A percentile compares a stretch with the other conserved stretches of the same genome.
phyloP scores from a whole-genome alignment of 805 yeast genomes.

The Cyberlindnera suaveolens region DNA sequence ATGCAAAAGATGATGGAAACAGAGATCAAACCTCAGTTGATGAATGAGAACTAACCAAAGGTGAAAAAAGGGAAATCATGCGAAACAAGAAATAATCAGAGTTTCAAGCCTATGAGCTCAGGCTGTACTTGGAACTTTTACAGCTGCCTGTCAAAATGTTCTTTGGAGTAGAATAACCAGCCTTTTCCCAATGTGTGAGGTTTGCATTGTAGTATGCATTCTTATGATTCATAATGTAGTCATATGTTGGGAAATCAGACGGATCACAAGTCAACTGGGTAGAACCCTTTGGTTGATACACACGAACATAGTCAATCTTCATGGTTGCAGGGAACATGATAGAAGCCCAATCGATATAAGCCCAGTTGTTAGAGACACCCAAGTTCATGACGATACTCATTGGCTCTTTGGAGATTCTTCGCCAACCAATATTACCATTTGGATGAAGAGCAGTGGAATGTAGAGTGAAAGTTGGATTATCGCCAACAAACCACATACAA shows the following conservation, averaged over 20 bases:
- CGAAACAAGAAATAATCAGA: background rate
- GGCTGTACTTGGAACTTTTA: slow-evolving; percentile 25
- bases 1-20: background rate
- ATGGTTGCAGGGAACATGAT: slow-evolving; percentile 72
- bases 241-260: slow-evolving; percentile 71
- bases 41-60: background rate
- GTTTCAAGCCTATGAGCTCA: background rate
- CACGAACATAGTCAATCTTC: slow-evolving; percentile 78
- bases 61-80: background rate
- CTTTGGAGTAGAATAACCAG: slow-evolving; percentile 69
- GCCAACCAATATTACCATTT: slow-evolving; percentile 83
- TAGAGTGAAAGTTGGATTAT: slow-evolving; percentile 66
- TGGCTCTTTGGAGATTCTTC: slow-evolving; percentile 83
- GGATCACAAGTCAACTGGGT: slow-evolving; percentile 81
- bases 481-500: slow-evolving; percentile 82
- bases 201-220: slow-evolving; percentile 67
- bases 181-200: slow-evolving; percentile 64
- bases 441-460: slow-evolving; percentile 76
- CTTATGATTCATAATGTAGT: slow-evolving; percentile 68
- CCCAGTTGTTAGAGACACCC: slow-evolving; percentile 91
- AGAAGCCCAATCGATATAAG: slow-evolving; percentile 85
- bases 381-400: slow-evolving; percentile 84
- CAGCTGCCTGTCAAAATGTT: slow-evolving; percentile 52
- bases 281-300: slow-evolving; percentile 77
- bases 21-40: background rate